Percentiles rank a stretch among this genome's conserved stretches.
These are phyloP conservation scores for Pseudocercospora eumusae DNA, from an alignment of 2,329 filamentous ascomycete genomes.

Conservation along the genomic window DNA sequence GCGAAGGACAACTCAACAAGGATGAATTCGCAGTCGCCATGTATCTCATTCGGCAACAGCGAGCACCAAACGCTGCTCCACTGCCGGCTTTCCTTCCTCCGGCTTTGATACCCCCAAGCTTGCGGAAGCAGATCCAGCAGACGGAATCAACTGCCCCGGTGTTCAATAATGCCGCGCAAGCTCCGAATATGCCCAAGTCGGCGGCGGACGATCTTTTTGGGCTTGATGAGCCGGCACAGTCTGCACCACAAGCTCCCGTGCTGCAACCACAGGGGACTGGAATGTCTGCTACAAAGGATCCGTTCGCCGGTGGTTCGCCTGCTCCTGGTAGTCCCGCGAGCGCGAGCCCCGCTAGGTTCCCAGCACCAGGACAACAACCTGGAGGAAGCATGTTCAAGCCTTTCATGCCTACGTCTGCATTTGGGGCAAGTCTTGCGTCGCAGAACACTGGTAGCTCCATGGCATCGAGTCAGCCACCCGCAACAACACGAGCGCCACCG, in stretches of 20 bases:
- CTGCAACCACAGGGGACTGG: conserved; percentile 72
- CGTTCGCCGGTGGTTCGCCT: conserved; percentile 59
- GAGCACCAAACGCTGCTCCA: conserved; percentile 66
- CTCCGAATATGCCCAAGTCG: conserved; percentile 64
- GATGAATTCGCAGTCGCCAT: conserved; percentile 98
- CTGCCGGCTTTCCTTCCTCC: conserved; percentile 77
- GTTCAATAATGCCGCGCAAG: conserved; percentile 52
- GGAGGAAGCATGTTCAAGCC: conserved; percentile 68
- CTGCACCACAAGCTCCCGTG: conserved; percentile 43
- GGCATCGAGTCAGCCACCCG: conserved; percentile 33
- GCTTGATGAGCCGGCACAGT: conserved; percentile 70
- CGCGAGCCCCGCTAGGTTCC: conserved; percentile 52
- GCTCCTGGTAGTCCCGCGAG: conserved; percentile 56
- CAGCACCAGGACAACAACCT: conserved; percentile 37
- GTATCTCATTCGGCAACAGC: conserved; percentile 91
- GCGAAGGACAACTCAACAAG: conserved; percentile 77
- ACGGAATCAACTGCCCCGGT: conserved; percentile 54
- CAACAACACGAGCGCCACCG: conserved; percentile 31
- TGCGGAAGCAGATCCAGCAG: conserved; percentile 66
- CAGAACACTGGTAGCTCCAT: conserved; percentile 70
- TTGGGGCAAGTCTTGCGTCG: conserved; percentile 77
- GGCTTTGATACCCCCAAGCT: conserved; percentile 80
- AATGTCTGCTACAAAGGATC: conserved; percentile 64
- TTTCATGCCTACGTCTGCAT: conserved; percentile 88
- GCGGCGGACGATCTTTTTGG: conserved; percentile 93